A percentile compares a stretch with the other conserved stretches of the same genome.
These are phyloP conservation scores for Boletus speciosus DNA, from an alignment of 768 basidiomycete genomes.

Conservation along the genomic window DNA sequence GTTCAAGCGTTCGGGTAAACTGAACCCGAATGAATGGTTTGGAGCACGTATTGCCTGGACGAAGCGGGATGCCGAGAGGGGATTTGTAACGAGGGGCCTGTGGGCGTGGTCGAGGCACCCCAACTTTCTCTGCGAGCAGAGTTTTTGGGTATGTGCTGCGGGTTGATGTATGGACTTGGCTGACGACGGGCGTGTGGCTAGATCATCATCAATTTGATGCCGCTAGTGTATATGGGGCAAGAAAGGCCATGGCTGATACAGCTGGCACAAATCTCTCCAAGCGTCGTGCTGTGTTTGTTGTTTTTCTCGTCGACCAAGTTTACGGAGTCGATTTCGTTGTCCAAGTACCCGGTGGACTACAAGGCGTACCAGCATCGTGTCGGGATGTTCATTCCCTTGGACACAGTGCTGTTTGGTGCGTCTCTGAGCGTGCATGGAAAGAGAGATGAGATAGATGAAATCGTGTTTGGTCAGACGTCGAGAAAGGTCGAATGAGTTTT, in stretches of 20 bases:
- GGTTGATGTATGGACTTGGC: not conserved
- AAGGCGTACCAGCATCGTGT: constrained; percentile 72
- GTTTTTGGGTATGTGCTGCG: constrained; percentile 63
- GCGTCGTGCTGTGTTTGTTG: constrained; percentile 59
- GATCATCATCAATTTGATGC: constrained; percentile 69
- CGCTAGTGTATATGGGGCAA: constrained; percentile 45
- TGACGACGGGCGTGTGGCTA: constrained; percentile 24
- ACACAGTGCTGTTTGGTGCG: constrained; percentile 44
- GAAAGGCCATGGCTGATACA: constrained; percentile 25
- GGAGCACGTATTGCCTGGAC: constrained; percentile 67
- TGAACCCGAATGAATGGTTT: constrained; percentile 50
- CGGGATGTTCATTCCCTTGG: constrained; percentile 66
- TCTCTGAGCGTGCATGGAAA: constrained; percentile 38
- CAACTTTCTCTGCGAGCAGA: constrained; percentile 89
- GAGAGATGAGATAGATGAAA: constrained; percentile 35
- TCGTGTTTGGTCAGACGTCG: constrained; percentile 41
- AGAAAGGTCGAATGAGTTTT: constrained; percentile 19
- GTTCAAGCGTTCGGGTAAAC: constrained; percentile 56
- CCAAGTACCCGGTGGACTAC: constrained; percentile 75
- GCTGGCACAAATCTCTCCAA: constrained; percentile 46
- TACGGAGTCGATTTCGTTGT: constrained; percentile 74
- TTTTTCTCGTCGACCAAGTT: constrained; percentile 77
- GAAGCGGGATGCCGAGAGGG: constrained; percentile 64
- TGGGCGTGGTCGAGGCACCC: constrained; percentile 91
- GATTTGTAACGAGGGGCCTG: constrained; percentile 81